Evolutionary conservation across 2,329 filamentous ascomycete genomes (phyloP).

Genomic region (Epichloe amarillans): DNA sequence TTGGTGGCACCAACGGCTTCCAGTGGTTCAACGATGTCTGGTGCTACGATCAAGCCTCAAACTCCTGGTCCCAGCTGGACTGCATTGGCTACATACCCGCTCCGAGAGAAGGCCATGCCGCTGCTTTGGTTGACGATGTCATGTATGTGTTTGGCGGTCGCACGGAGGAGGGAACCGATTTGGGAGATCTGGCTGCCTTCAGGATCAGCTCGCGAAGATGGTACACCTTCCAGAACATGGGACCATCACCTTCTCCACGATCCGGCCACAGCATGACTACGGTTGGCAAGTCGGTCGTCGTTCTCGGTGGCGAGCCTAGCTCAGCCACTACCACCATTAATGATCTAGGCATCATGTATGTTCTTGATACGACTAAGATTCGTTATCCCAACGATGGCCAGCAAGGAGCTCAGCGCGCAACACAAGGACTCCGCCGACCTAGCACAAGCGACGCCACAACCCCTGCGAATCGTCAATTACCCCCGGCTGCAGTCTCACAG

Average conservation of each 20-base stretch:
- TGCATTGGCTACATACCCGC: slow-evolving; percentile 97
- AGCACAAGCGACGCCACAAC: slow-evolving; percentile 25
- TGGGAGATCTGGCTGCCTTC: slow-evolving; percentile 82
- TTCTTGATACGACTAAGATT: slow-evolving; percentile 91
- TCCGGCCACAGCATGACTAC: slow-evolving; percentile 98
- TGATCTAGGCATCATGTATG: slow-evolving; percentile 79
- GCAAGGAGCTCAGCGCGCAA: slow-evolving; percentile 23
- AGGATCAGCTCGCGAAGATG: slow-evolving; percentile 67
- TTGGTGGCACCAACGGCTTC: slow-evolving; percentile 90
- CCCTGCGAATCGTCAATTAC: slow-evolving; percentile 19
- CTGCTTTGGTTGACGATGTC: slow-evolving; percentile 85
- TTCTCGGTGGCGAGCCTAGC: slow-evolving; percentile 88
- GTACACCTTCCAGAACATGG: slow-evolving; percentile 99
- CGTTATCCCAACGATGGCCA: slow-evolving; percentile 74
- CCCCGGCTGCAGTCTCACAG: slow-evolving; percentile 14
- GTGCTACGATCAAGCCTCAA: slow-evolving; percentile 77
- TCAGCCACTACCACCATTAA: slow-evolving; percentile 67
- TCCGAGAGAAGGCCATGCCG: slow-evolving; percentile 85
- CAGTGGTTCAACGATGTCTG: slow-evolving; percentile 99
- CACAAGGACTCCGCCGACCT: slow-evolving; percentile 27
- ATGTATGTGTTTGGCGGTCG: slow-evolving; percentile 99
- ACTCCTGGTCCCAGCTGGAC: slow-evolving; percentile 77
- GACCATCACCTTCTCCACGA: slow-evolving; percentile 79
- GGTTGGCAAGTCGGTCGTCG: slow-evolving; percentile 81
- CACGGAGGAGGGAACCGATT: slow-evolving; percentile 81